Base-by-base conservation (phyloP, 208 protist genomes). In the Phytomonas francai region DNA sequence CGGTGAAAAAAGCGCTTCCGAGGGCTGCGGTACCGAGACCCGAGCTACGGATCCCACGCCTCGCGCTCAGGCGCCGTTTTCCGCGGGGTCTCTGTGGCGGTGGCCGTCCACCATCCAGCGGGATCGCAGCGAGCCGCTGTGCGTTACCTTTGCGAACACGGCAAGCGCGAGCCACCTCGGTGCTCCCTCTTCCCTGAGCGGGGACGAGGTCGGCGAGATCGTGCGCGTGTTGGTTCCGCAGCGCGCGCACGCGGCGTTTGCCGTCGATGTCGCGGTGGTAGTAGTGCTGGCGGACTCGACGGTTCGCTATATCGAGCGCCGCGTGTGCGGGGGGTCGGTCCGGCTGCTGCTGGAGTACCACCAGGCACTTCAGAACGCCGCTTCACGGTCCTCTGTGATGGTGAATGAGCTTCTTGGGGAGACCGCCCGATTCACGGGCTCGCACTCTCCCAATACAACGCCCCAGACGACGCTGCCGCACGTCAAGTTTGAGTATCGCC, bases 401-500 rank as follows among this genome's bases (percentile, higher is more conserved):
- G 16, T 59, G 34, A 39, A 39, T 3, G 34, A 39, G 34, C 34
- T 39, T 39, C 34, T 39, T 9, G 34, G 34, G 34, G 59, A 22
- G 59, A 30, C 51, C 56, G 30, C 45, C 34, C 22, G 19, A 9
- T 27, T 54, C 30, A 7, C 25, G 19, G 32, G n/a, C 6, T 11
- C 27, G 28, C 27, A 36, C 0, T 4, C 64, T 2, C 27, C 68
- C 36, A 30, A 59, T 54, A 67, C 60, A 12, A 31, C 75, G 36
- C 34, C 67, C 27, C 72, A 57, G 27, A 56, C 67, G 1, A 34
- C 63, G 16, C 29, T 90, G 11, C 80, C 84, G 14, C 84, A 93
- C 59, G 81, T 92, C 8, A 28, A 84, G 54, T 92, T 89, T 65
- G 72, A 63, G 25, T 92, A 92, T 67, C 62, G 58, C n/a, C 81